Base-by-base conservation (phyloP, 2,329 filamentous ascomycete genomes). In the Fusarium miscanthi region DNA sequence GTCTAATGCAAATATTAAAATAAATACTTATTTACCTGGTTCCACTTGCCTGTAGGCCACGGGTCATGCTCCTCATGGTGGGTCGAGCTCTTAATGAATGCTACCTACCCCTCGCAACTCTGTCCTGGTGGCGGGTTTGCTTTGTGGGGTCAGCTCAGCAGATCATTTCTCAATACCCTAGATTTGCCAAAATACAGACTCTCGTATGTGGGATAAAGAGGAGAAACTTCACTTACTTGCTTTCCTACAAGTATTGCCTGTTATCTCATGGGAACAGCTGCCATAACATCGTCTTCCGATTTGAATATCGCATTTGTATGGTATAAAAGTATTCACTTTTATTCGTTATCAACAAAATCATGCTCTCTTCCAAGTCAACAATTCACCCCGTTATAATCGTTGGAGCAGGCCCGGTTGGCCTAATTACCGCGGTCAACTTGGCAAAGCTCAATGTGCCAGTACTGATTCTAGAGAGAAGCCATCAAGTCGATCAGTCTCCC, bases 251-350 rank as follows among this genome's bases (percentile, higher is more conserved):
- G 12, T 14, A 51, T 14, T 8, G 4, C 1, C 11, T 19, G 6
- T 21, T 23, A 6, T 25, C 7, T 25, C 12, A 2, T 5, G 25
- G 17, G 16, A 35, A 12, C 4, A 35, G 12, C 31, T 14, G 8
- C 7, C 4, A 25, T 12, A 4, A 5, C 13, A 8, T 21, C n/a
- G 8, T 23, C 16, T 23, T 23, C n/a, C 4, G 17, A 6, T 12
- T 23, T 3, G 9, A 6, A 33, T 8, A 33, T 23, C 11, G 0
- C 3, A 49, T 23, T 11, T 23, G 7, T 13, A 4, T 4, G 11
- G 23, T 11, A n/a, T 5, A 14, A 48, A 48, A 17, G 14, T 5
- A 7, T 16, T 14, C 8, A 35, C 31, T 8, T 23, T 11, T 35
- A 6, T 17, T 11, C 1, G 9, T 8, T 14, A 27, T 25, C 1